These are phyloP conservation scores for Daldinia sp. DNA, from an alignment of 2,329 filamentous ascomycete genomes.

Conservation along the genomic window DNA sequence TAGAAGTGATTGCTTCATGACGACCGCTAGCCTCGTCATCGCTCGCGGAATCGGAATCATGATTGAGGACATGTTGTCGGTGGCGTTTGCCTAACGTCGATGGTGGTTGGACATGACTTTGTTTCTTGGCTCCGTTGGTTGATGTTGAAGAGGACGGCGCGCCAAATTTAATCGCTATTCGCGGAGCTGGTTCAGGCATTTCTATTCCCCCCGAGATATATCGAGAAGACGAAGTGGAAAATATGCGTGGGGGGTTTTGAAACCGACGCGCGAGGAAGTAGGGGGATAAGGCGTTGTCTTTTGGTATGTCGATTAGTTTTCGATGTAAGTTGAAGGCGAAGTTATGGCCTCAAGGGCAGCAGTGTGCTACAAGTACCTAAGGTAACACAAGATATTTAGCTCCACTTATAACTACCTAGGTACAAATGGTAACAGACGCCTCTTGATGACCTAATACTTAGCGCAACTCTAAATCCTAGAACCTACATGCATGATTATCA, in stretches of 20 bases:
- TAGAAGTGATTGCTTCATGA: conserved; percentile 51
- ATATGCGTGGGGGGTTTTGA: conserved; percentile 2
- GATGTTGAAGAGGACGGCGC: conserved; percentile 48
- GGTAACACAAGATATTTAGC: no score
- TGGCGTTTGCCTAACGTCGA: conserved; percentile 64
- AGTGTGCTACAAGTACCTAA: background rate
- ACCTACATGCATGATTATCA: background rate
- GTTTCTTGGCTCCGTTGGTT: conserved; percentile 48
- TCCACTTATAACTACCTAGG: background rate
- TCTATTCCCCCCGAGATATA: conserved; percentile 16
- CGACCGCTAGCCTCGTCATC: conserved; percentile 43
- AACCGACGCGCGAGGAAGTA: background rate
- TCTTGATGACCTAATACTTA: conserved; percentile 1
- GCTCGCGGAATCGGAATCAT: conserved; percentile 59
- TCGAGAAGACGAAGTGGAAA: background rate
- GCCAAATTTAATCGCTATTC: conserved; percentile 65
- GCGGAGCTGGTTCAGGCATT: conserved; percentile 55
- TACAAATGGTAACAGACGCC: background rate
- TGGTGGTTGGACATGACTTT: conserved; percentile 51
- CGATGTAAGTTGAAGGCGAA: background rate
- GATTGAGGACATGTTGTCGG: conserved; percentile 57
- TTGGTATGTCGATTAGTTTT: background rate
- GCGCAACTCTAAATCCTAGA: background rate
- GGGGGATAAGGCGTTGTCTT: background rate
- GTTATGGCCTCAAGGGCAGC: background rate